Evolutionary conservation across 371 early-diverging fungal genomes (phyloP).

Genomic region (Funneliformis caledonium): DNA sequence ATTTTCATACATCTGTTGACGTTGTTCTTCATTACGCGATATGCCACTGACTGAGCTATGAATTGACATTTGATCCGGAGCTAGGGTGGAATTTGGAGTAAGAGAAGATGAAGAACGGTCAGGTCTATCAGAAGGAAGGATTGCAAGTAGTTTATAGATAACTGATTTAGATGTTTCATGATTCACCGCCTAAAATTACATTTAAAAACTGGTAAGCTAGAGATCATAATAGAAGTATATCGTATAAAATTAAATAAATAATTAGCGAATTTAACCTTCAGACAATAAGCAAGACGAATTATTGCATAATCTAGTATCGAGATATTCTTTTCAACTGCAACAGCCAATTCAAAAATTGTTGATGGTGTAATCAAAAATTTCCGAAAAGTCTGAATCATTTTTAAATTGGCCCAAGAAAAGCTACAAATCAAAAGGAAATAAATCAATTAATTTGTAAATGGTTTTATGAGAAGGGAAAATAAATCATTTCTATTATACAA

Average conservation of each 20-base stretch:
- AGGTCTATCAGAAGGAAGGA: slow-evolving; percentile 52
- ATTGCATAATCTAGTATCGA: slow-evolving; percentile 62
- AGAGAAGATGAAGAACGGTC: slow-evolving; percentile 28
- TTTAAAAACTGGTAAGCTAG: not conserved
- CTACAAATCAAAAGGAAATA: slow-evolving; percentile 42
- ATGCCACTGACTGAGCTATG: slow-evolving; percentile 41
- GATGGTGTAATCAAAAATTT: slow-evolving; percentile 70
- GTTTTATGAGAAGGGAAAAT: no score
- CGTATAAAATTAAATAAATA: not conserved
- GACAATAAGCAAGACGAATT: slow-evolving; percentile 59
- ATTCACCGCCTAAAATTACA: slow-evolving; percentile 30
- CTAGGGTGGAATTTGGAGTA: slow-evolving; percentile 47
- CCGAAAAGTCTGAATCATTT: slow-evolving; percentile 60
- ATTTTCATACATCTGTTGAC: slow-evolving; percentile 61
- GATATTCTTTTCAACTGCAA: slow-evolving; percentile 41
- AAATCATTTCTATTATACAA: not conserved
- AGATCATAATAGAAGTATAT: not conserved
- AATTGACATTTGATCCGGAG: slow-evolving; percentile 43
- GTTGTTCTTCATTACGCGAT: slow-evolving; percentile 50
- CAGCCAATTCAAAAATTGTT: slow-evolving; percentile 56
- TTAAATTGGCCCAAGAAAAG: slow-evolving; percentile 55
- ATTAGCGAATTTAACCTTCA: slow-evolving; percentile 52
- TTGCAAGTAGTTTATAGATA: slow-evolving; percentile 60
- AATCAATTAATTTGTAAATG: not conserved
- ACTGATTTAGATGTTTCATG: slow-evolving; percentile 58